These are phyloP conservation scores for Aphanomyces euteiches DNA, from an alignment of 352 stramenopile species.

Conservation along the genomic window DNA sequence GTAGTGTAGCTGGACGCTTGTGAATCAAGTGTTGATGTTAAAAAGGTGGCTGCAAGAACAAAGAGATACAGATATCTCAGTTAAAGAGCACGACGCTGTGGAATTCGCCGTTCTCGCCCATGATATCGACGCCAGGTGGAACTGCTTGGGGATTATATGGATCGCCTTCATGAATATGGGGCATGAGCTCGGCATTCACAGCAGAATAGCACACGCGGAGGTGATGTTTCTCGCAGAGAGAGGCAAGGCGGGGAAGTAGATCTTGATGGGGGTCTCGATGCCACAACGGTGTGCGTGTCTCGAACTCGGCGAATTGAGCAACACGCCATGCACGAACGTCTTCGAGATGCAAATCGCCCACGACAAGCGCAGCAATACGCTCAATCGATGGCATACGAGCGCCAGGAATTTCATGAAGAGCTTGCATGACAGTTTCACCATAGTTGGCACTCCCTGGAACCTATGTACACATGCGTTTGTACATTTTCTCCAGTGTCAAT, in stretches of 20 bases:
- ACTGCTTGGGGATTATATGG: constrained; percentile 39
- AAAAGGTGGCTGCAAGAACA: no score
- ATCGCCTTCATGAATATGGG: constrained; percentile 39
- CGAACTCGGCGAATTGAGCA: constrained; percentile 52
- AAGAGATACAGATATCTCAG: no score
- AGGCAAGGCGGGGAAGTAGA: constrained; percentile 62
- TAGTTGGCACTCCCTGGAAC: constrained; percentile 35
- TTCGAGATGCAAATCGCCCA: constrained; percentile 87
- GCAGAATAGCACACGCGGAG: constrained; percentile 55
- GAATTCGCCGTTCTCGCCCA: constrained; percentile 89
- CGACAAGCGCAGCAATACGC: constrained; percentile 54
- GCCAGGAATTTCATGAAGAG: constrained; percentile 37
- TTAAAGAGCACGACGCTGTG: constrained; percentile 79
- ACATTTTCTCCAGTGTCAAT: constrained; percentile 32
- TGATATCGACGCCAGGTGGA: constrained; percentile 52
- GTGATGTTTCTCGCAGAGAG: constrained; percentile 45
- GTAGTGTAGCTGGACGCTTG: no score
- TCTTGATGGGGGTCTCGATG: constrained; percentile 53
- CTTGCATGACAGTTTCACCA: constrained; percentile 35
- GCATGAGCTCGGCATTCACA: constrained; percentile 42
- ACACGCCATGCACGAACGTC: constrained; percentile 82
- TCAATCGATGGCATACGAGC: constrained; percentile 28
- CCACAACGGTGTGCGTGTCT: constrained; percentile 76
- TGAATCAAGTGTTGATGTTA: no score
- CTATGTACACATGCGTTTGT: constrained; percentile 24